Evolutionary conservation across 1,139 yeast genomes (phyloP), one percentile per base, ranked within the genome.

Genomic region (Lodderomyces margitis): DNA sequence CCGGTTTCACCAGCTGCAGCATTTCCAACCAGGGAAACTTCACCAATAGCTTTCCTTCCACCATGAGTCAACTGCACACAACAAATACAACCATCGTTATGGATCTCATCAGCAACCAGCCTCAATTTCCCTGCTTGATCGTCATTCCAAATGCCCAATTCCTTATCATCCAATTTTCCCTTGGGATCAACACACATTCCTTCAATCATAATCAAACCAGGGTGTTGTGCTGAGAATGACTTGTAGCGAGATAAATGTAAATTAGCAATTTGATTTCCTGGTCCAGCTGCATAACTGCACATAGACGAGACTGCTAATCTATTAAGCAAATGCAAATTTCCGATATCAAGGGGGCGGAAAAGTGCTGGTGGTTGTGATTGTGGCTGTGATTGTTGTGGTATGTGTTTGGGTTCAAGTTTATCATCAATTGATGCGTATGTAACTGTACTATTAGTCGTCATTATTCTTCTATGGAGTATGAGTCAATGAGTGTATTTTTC

Each of bases 231-330:
- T 0, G 74, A 64, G 30, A 68, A 55, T 0, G 64, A 52, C 5
- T 73, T 74, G 50, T 75, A 75, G 45, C 75, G 79, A 8, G 64
- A 56, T 25, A 58, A 45, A 48, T 75, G 81, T 60, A 67, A 78
- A 16, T 64, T 71, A 0, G 74, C 76, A 3, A 69, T 62, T 21
- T 58, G 55, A 3, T 69, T 68, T 31, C 66, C 54, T 8, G 35
- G 30, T 15, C 28, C 37, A 4, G 75, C 67, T 1, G 80, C 66
- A 56, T 78, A 78, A 44, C 66, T 74, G 51, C 81, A 74, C 83
- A 80, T 78, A 30, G 85, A 84, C 1, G 83, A 69, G n/a, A 79
- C 80, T 11, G 75, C 78, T 5, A 78, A 54, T 46, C 82, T 59
- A 52, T 78, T 78, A 6, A 66, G 69, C 21, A 78, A 50, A 0